Conservation (phyloP, 2,329 filamentous ascomycete genomes). For the Blastomyces percursus region DNA sequence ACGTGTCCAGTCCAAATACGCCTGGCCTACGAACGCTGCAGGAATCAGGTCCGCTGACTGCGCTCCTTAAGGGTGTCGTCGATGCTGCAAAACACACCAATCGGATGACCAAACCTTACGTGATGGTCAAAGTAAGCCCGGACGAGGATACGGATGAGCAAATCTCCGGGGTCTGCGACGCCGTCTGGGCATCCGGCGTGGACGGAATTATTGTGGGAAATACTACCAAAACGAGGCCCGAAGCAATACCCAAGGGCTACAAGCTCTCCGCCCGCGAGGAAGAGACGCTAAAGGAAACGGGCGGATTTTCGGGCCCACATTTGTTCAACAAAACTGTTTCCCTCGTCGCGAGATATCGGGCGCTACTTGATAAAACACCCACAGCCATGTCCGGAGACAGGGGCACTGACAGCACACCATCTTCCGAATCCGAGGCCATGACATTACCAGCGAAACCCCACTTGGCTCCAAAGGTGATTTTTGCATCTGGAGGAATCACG, state of each 20-base stretch:
- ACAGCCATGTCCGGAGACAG: conserved; percentile 19
- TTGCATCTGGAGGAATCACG: conserved; percentile 86
- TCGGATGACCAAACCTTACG: conserved; percentile 60
- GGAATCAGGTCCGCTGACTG: conserved; percentile 68
- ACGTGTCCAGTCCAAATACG: conserved; percentile 94
- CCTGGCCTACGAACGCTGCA: conserved; percentile 82
- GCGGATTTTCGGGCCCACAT: conserved; percentile 83
- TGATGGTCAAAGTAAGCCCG: conserved; percentile 98
- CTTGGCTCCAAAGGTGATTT: conserved; percentile 60
- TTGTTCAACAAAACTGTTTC: conserved; percentile 71
- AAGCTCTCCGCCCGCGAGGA: conserved; percentile 56
- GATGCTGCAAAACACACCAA: conserved; percentile 58
- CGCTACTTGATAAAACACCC: conserved; percentile 47
- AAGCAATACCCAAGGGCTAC: conserved; percentile 57
- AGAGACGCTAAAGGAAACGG: conserved; percentile 59
- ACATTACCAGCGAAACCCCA: conserved; percentile 11
- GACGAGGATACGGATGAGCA: conserved; percentile 83
- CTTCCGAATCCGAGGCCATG: conserved; percentile 11
- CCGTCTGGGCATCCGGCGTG: conserved; percentile 71
- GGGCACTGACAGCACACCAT: conserved; percentile 12
- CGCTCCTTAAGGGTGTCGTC: conserved; percentile 72
- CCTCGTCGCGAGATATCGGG: conserved; percentile 69
- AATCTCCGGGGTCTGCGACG: conserved; percentile 77
- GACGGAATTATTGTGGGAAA: conserved; percentile 96
- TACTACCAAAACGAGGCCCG: conserved; percentile 75